Conservation (phyloP, 192 early-diverging fungal species). For the Lobosporangium transversale region DNA sequence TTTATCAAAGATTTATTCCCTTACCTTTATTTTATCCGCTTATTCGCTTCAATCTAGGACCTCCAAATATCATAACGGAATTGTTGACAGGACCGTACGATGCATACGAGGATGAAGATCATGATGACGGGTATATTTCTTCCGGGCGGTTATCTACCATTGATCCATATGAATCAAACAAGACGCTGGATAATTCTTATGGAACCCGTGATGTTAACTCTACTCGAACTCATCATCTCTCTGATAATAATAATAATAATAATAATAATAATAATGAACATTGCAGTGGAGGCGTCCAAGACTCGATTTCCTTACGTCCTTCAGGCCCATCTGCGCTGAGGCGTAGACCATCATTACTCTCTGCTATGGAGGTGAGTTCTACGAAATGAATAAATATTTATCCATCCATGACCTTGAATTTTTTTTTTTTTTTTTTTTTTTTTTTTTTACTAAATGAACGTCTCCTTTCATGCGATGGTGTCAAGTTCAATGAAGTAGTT, state of each 20-base stretch:
- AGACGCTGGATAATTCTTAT: slow-evolving; percentile 25
- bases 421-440: background rate
- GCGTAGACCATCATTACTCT: slow-evolving; percentile 60
- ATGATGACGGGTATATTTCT: slow-evolving; percentile 51
- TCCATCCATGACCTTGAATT: background rate
- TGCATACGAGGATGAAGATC: slow-evolving; percentile 44
- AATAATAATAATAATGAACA: no score
- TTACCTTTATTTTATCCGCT: background rate
- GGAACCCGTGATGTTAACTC: slow-evolving; percentile 30
- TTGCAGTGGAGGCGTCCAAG: slow-evolving; percentile 47
- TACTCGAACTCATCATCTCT: slow-evolving; percentile 28
- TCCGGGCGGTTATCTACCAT: slow-evolving; percentile 24
- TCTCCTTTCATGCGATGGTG: no score
- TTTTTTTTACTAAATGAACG: no score
- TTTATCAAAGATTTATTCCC: no score
- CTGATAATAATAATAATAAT: no score
- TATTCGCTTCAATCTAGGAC: slow-evolving; percentile 6
- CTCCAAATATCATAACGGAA: slow-evolving; percentile 22
- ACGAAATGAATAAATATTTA: no score
- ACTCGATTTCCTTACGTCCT: slow-evolving; percentile 42
- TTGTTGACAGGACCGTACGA: slow-evolving; percentile 30
- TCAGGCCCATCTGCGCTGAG: slow-evolving; percentile 16
- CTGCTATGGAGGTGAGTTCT: slow-evolving; percentile 68
- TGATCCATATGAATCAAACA: slow-evolving; percentile 25
- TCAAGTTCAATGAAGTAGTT: slow-evolving; percentile 46